phyloP scores from a whole-genome alignment of 208 protist genomes.

The Porcisia hertigi region DNA sequence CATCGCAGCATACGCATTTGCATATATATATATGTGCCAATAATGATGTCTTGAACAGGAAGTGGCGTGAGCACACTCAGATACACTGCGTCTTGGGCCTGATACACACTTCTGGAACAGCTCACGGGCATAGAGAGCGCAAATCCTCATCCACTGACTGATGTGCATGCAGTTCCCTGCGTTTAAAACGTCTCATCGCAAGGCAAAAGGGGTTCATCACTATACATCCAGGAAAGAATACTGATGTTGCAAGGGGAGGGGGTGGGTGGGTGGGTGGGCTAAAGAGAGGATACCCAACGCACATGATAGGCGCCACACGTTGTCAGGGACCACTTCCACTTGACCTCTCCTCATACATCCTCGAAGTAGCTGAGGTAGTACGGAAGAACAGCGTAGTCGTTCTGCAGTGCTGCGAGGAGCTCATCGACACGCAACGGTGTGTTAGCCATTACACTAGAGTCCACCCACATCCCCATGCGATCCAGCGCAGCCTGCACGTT shows the following conservation, averaged over 20 bases:
- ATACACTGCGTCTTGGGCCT: background rate
- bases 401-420: slow-evolving; percentile 34
- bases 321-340: background rate
- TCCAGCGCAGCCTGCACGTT: slow-evolving; percentile 24
- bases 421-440: slow-evolving; percentile 26
- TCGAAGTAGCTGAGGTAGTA: slow-evolving; percentile 53
- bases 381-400: slow-evolving; percentile 35
- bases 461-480: slow-evolving; percentile 29
- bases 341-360: background rate
- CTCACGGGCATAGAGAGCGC: background rate
- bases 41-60: background rate
- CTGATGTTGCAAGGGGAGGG: background rate
- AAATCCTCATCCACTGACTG: background rate
- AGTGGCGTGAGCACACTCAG: background rate
- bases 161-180: background rate
- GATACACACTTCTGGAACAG: background rate
- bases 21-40: background rate
- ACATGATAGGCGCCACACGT: background rate
- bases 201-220: background rate
- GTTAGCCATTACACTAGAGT: slow-evolving; percentile 21
- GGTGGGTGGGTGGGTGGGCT: background rate
- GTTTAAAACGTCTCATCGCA: background rate
- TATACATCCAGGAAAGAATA: slow-evolving; percentile 4
- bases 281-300: background rate
- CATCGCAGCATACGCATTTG: background rate